Evolutionary conservation across 495 filamentous ascomycete species (phyloP), one percentile per base, ranked within the genome.

Genomic region (Podospora bellae-mahoneyi): DNA sequence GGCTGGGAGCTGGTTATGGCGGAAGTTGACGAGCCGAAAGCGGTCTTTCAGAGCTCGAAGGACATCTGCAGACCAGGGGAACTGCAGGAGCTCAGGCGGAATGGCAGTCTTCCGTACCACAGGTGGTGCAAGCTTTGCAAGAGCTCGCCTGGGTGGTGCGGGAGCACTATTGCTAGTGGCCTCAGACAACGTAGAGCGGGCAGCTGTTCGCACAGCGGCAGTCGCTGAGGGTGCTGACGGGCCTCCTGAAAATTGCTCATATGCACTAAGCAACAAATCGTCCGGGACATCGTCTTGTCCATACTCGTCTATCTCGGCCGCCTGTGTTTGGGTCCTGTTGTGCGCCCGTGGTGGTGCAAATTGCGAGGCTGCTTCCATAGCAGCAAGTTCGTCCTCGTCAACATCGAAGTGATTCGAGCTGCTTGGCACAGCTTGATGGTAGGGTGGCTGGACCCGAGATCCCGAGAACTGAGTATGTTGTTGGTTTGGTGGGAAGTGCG

Each of bases 1-100:
- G 6, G 95, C 95, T 77, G 97, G 91, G 9, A 98, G 85, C 73
- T 99, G 95, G 72, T 97, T 93, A n/a, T 85, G 84, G 7, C 96
- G 87, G 74, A 98, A 98, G 0, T 91, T 92, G 20, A 84, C 85
- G 68, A 99, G 85, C 66, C 90, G 83, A 72, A 99, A 99, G 5
- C 91, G 84, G 59, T 93, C 87, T 67, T 88, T 90, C 60, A 98
- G 75, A 18, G 88, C 91, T 54, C 80, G 83, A 69, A 87, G 90
- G 19, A 99, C 92, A 70, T 97, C 96, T 63, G 82, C 81, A 18
- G 93, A 97, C 95, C 95, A 99, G 9, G 86, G 81, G 71, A 88
- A 80, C 30, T 73, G 79, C 74, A 83, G 79, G 65, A 83, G 68
- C 57, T 78, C 75, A 0, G 79, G 70, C 6, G 78, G 74, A 57